Evolutionary conservation across 257 asterid genomes (phyloP).

Genomic region (Sherardia arvensis): DNA sequence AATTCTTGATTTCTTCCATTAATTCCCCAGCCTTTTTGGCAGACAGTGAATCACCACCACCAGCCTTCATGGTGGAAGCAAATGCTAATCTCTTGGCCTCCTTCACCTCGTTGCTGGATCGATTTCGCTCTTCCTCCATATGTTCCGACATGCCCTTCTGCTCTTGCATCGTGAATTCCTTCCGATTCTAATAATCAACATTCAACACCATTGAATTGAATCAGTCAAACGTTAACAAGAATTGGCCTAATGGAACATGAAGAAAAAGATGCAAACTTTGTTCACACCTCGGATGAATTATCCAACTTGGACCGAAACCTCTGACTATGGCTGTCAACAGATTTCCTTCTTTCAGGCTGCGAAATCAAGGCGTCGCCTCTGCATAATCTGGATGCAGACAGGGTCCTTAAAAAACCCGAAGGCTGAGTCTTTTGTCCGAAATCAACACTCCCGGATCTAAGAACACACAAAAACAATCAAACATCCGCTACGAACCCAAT

Average conservation of each 20-base stretch:
- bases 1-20: slow-evolving; percentile 27
- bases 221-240: not conserved
- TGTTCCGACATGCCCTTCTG: slow-evolving; percentile 40
- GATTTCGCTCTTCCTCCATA: slow-evolving; percentile 30
- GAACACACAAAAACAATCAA: slow-evolving; percentile 5
- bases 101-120: slow-evolving; percentile 30
- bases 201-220: not conserved
- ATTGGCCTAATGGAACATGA: not conserved
- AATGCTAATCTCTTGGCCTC: slow-evolving; percentile 24
- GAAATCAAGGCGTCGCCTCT: slow-evolving; percentile 48
- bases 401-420: slow-evolving; percentile 44
- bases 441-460: slow-evolving; percentile 50
- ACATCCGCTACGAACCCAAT: not conserved
- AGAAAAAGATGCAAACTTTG: not conserved
- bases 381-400: slow-evolving; percentile 64
- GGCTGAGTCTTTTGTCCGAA: slow-evolving; percentile 35
- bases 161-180: slow-evolving; percentile 29
- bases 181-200: slow-evolving; percentile 20
- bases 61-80: slow-evolving; percentile 23
- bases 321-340: slow-evolving; percentile 22
- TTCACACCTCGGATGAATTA: slow-evolving; percentile 30
- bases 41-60: slow-evolving; percentile 12
- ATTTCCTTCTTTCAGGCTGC: slow-evolving; percentile 38
- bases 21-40: slow-evolving; percentile 20
- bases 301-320: slow-evolving; percentile 32